These are phyloP conservation scores for Talaromyces funiculosus DNA, from an alignment of 2,329 filamentous ascomycete genomes.

Conservation along the genomic window DNA sequence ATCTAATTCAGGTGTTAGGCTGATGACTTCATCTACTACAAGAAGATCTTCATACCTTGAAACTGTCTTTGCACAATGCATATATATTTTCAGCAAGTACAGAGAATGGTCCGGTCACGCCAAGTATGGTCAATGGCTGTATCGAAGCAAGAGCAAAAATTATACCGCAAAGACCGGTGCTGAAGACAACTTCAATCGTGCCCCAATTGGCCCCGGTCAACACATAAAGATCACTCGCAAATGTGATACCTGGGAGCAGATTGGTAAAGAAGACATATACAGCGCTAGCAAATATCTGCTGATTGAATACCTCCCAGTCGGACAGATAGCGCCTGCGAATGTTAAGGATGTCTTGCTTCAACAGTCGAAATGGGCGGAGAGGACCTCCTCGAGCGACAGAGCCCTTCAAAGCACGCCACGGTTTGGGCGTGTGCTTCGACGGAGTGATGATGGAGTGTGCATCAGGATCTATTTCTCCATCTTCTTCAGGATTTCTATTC, in stretches of 20 bases:
- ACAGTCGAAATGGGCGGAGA: constrained; percentile 49
- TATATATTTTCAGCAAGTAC: constrained; percentile 63
- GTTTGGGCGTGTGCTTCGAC: constrained; percentile 33
- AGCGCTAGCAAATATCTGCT: constrained; percentile 57
- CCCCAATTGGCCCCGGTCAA: constrained; percentile 60
- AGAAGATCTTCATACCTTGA: constrained; percentile 40
- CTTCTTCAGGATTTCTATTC: constrained; percentile 7
- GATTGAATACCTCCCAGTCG: constrained; percentile 58
- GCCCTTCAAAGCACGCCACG: constrained; percentile 25
- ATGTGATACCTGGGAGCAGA: constrained; percentile 61
- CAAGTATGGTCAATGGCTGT: constrained; percentile 60
- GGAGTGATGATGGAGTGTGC: constrained; percentile 34
- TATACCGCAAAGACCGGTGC: constrained; percentile 58
- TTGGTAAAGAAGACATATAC: constrained; percentile 65
- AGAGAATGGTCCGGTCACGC: constrained; percentile 63
- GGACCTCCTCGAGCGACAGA: constrained; percentile 36
- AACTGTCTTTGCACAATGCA: constrained; percentile 50
- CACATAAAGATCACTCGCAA: constrained; percentile 59
- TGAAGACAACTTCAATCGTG: constrained; percentile 62
- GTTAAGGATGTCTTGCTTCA: constrained; percentile 47
- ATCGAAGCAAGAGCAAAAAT: constrained; percentile 59
- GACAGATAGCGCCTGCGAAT: constrained; percentile 46
- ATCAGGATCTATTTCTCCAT: constrained; percentile 21
- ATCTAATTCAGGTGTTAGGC: constrained; percentile 34
- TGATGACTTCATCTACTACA: neutral